A percentile compares a stretch with the other conserved stretches of the same genome.
Conservation (phyloP, 225 moss, liverwort and hornwort genomes). For the Rhytidiadelphus loreus region DNA sequence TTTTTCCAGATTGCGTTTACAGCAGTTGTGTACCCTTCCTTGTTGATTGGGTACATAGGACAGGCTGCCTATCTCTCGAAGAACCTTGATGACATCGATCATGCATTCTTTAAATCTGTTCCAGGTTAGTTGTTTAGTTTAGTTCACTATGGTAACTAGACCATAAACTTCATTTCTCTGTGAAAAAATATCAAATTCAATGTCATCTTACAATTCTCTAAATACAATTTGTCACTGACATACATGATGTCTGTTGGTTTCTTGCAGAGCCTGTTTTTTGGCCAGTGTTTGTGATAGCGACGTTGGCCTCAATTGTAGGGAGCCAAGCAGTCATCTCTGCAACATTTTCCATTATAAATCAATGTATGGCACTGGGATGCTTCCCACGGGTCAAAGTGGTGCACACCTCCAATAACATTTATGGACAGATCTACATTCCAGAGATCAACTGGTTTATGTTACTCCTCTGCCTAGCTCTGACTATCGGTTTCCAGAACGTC, state of each 20-base stretch:
- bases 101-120: constrained; percentile 53
- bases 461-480: background rate
- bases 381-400: background rate
- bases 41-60: constrained; percentile 71
- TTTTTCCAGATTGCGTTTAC: constrained; percentile 62
- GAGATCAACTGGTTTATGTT: background rate
- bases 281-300: constrained; percentile 5
- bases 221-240: background rate
- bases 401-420: background rate
- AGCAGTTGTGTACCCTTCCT: constrained; percentile 61
- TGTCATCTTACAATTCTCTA: background rate
- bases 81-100: constrained; percentile 33
- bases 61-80: constrained; percentile 68
- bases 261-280: constrained; percentile 26
- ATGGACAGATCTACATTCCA: background rate
- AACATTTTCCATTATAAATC: background rate
- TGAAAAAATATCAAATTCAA: background rate
- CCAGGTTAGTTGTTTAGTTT: constrained; percentile 20
- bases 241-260: background rate
- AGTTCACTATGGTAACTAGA: background rate
- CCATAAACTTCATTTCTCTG: background rate
- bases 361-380: background rate
- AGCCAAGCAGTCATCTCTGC: background rate
- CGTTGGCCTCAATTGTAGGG: background rate
- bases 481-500: background rate